Evolutionary conservation across 2,329 filamentous ascomycete genomes (phyloP), one percentile per base, ranked within the genome.

Genomic region (Hypoxylon sp.): DNA sequence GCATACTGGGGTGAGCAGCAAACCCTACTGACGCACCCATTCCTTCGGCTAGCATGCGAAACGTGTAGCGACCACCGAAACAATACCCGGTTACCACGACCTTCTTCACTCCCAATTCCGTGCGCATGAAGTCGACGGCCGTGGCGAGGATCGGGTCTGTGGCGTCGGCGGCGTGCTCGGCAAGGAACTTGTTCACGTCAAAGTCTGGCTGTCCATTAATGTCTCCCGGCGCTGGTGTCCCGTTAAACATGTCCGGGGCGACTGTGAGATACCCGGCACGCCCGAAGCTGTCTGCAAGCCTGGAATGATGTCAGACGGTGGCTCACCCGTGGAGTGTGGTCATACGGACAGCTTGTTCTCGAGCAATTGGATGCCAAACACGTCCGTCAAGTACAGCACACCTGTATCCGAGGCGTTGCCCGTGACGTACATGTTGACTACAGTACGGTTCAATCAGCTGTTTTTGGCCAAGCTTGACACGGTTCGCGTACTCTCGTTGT

Each of bases 71-170:
- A 13, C 83, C 86, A 1, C 87, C 87, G 66, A 86, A 88, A 72
- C 87, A 89, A 72, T 88, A 89, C 2, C 86, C 87, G 0, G 83
- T 81, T 2, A 78, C 81, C 2, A 78, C 85, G 52, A 89, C 75
- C 52, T 77, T 80, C 47, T 77, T 77, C 17, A 81, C 73, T n/a
- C 82, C 82, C 29, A 79, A 72, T n/a, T 75, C 74, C 49, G 72
- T 67, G 50, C 76, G 76, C 63, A 85, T 69, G 66, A 82, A 77
- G 15, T 73, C 70, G 51, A 85, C 75, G 11, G 76, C 73, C 0
- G 72, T 70, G n/a, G 75, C 75, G 50, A 85, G 73, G 49, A 83
- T 77, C 6, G 77, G 74, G 48, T 84, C 80, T 1, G 79, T 78
- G 6, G 70, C 71, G 4, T 71, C 67, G 13, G 75, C 69, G 0